A percentile compares a stretch with the other conserved stretches of the same genome.
These are phyloP conservation scores for Elongisporangium anandrum DNA, from an alignment of 352 stramenopile species.

Conservation along the genomic window DNA sequence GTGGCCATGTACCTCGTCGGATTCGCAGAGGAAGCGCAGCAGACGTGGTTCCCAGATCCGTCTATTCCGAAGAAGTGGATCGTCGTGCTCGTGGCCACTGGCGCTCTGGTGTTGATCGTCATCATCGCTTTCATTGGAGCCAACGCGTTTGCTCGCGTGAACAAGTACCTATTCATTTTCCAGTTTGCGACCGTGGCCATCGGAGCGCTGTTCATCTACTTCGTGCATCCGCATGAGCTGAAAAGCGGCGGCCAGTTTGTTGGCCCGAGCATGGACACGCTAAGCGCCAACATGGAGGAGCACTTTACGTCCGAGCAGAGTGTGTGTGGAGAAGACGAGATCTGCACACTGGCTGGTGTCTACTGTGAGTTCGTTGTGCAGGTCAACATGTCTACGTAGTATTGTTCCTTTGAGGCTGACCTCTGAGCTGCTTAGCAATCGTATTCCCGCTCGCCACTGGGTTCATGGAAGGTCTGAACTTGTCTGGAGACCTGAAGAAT, in stretches of 20 bases:
- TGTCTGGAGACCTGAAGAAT: conserved; percentile 75
- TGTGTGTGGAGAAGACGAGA: conserved; percentile 26
- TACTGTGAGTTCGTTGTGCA: conserved; percentile 26
- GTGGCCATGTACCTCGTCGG: conserved; percentile 78
- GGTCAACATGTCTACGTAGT: background rate
- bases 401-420: background rate
- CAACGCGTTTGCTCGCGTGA: conserved; percentile 66
- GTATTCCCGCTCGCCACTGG: conserved; percentile 81
- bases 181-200: conserved; percentile 61
- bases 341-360: conserved; percentile 39
- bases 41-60: conserved; percentile 42
- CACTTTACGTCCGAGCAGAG: conserved; percentile 32
- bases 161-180: conserved; percentile 68
- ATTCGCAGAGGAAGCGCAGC: conserved; percentile 66
- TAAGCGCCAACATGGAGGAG: conserved; percentile 41
- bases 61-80: conserved; percentile 28
- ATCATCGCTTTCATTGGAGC: conserved; percentile 63
- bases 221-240: conserved; percentile 23
- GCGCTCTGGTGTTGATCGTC: conserved; percentile 33
- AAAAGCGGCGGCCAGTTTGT: conserved; percentile 47
- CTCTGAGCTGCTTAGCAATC: conserved; percentile 28
- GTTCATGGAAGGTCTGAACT: conserved; percentile 81
- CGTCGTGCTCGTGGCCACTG: conserved; percentile 50
- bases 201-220: conserved; percentile 47
- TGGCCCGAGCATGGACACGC: conserved; percentile 30